Percentiles rank a stretch among this genome's conserved stretches.
phyloP scores from a whole-genome alignment of 345 rosid species.

The Cardamine chenopodiifolia region DNA sequence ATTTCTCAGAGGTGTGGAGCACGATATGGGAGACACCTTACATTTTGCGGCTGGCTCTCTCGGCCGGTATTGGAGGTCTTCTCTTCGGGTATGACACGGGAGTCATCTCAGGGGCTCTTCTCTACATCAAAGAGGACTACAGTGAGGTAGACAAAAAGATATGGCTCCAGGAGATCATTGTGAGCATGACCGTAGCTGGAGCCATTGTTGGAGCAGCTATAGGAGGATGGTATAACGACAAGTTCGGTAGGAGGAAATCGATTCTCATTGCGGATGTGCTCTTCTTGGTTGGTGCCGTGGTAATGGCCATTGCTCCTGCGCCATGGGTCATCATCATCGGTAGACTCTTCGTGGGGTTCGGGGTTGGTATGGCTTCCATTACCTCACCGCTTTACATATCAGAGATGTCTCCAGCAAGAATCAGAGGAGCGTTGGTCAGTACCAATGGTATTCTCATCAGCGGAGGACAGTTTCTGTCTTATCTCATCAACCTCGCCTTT shows the following conservation, averaged over 20 bases:
- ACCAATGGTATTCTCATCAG: constrained; percentile 76
- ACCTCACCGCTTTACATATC: constrained; percentile 91
- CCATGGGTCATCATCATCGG: constrained; percentile 75
- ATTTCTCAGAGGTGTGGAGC: constrained; percentile 69
- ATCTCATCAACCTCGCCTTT: constrained; percentile 81
- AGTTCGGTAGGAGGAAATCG: constrained; percentile 64
- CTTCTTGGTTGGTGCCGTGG: constrained; percentile 63
- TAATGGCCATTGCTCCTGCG: constrained; percentile 72
- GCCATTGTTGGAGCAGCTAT: constrained; percentile 84
- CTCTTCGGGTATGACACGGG: constrained; percentile 96
- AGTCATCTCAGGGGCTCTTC: constrained; percentile 88
- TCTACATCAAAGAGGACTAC: constrained; percentile 76
- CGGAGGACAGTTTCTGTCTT: constrained; percentile 80
- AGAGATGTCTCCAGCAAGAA: constrained; percentile 84
- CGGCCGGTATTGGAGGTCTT: constrained; percentile 92
- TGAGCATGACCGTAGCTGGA: constrained; percentile 85
- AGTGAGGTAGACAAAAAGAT: constrained; percentile 59
- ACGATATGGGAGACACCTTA: constrained; percentile 71
- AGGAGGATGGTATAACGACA: constrained; percentile 79
- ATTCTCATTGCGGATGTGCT: constrained; percentile 61
- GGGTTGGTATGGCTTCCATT: constrained; percentile 97
- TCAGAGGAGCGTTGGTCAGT: constrained; percentile 86
- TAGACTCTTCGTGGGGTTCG: constrained; percentile 77
- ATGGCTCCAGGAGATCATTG: constrained; percentile 67
- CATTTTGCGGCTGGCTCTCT: constrained; percentile 75